Evolutionary conservation across 306 rosid species (phyloP).

Genomic region (Fragaria iinumae): DNA sequence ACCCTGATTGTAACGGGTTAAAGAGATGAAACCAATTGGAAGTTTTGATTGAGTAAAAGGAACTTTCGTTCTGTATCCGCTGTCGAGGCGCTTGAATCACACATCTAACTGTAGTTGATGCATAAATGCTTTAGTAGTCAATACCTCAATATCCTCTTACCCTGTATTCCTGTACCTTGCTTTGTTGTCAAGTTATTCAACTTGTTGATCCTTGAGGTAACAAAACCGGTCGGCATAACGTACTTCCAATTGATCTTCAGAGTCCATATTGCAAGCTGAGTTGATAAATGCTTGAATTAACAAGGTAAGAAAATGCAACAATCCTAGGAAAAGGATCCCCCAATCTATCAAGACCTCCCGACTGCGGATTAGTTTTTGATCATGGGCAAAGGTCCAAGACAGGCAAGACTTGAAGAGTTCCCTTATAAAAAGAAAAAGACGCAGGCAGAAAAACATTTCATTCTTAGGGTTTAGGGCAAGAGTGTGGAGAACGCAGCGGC

Average conservation of each 20-base stretch:
- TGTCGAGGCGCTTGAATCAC: neutral
- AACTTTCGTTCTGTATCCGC: neutral
- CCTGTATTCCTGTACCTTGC: neutral
- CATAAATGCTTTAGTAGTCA: neutral
- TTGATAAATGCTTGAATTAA: too few species aligned
- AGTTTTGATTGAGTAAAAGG: neutral
- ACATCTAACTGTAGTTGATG: neutral
- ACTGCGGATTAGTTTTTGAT: too few species aligned
- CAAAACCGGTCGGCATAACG: too few species aligned
- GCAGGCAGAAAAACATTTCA: too few species aligned
- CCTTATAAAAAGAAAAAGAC: too few species aligned
- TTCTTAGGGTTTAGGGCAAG: neutral
- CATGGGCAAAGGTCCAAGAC: too few species aligned
- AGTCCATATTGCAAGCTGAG: neutral
- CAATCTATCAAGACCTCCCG: too few species aligned
- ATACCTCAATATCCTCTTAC: neutral
- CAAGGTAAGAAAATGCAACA: neutral
- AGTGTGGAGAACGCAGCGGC: neutral
- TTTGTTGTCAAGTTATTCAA: neutral
- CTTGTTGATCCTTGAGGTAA: neutral
- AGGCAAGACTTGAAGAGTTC: too few species aligned
- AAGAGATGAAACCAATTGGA: neutral
- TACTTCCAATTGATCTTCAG: neutral
- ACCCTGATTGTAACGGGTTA: conserved; percentile 17
- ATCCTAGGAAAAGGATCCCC: too few species aligned